Base-by-base conservation (phyloP, 305 asterid genomes). In the Fraxinus baroniana region DNA sequence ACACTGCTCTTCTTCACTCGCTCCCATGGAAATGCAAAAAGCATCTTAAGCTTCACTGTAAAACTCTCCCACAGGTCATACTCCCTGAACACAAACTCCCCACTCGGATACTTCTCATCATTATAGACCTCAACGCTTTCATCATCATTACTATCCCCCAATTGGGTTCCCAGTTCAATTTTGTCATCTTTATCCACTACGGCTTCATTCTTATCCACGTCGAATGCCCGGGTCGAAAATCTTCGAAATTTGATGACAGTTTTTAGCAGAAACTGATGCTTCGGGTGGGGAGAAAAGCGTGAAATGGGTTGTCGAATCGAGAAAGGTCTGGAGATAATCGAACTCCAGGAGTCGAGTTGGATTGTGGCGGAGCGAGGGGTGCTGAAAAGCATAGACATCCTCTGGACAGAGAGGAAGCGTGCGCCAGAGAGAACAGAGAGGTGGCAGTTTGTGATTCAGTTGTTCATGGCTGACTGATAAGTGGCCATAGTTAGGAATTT, bases 1-100 rank as follows among this genome's bases (percentile, higher is more conserved):
- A 96, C 98, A 70, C 97, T 94, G 86, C 98, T 97, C 83, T 93
- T 94, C 85, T 88, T 89, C 66, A 96, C 95, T 78, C 98, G 97
- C 91, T 96, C 86, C 98, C 98, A 96, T 12, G 99, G 99, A 87
- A 84, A 87, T 1, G 98, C 93, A 83, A 94, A 81, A 17, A 96
- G 83, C 98, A 96, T 92, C 87, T 85, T 94, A 30, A 86, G 87
- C 90, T 92, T 94, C 77, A 94, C 98, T 24, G 82, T 76, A 37
- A 94, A 88, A 79, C 83, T 91, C 89, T 88, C 87, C 98, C 91
- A 92, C 35, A 80, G 75, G 71, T 92, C 95, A 52, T 88, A 86
- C 74, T 91, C 91, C 41, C 83, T 85, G 82, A 91, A 94, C 82
- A 91, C 89, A 84, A 96, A 92, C 83, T 96, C 98, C 6, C 99